Conservation (phyloP, 2,329 filamentous ascomycete genomes). For the Colletotrichum phormii region DNA sequence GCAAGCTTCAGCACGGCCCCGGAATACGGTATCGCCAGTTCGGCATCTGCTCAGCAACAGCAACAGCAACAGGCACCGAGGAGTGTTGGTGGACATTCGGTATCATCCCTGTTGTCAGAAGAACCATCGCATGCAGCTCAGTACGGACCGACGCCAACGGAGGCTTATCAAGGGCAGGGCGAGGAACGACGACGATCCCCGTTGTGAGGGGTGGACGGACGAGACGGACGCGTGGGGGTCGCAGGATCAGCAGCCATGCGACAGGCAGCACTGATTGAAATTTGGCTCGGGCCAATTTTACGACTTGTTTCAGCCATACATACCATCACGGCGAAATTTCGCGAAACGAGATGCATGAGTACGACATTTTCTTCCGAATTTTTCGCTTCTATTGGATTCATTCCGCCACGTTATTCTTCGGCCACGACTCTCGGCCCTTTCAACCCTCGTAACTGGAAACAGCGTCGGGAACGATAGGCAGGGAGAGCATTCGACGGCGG, state of each 20-base stretch:
- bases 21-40: constrained; percentile 42
- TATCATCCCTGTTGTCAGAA: constrained; percentile 58
- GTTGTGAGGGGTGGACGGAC: constrained; percentile 3
- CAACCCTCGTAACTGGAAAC: background rate
- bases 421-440: background rate
- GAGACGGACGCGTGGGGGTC: constrained; percentile 43
- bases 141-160: constrained; percentile 1
- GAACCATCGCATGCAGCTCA: constrained; percentile 44
- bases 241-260: constrained; percentile 46
- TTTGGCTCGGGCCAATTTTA: constrained; percentile 42
- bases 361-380: constrained; percentile 30
- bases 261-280: constrained; percentile 42
- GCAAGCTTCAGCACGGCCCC: constrained; percentile 46
- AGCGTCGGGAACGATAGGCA: background rate
- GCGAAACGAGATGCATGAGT: constrained; percentile 37
- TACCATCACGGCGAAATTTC: constrained; percentile 20
- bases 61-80: constrained; percentile 37
- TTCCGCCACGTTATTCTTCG: background rate
- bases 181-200: constrained; percentile 27
- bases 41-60: constrained; percentile 39
- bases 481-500: background rate
- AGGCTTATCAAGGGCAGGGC: constrained; percentile 38
- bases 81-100: constrained; percentile 48
- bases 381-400: constrained; percentile 16
- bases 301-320: constrained; percentile 45